Percentiles rank a stretch among this genome's conserved stretches.
These are phyloP conservation scores for Rhytidhysteron rufulum DNA, from an alignment of 2,329 filamentous ascomycete genomes.

Conservation along the genomic window DNA sequence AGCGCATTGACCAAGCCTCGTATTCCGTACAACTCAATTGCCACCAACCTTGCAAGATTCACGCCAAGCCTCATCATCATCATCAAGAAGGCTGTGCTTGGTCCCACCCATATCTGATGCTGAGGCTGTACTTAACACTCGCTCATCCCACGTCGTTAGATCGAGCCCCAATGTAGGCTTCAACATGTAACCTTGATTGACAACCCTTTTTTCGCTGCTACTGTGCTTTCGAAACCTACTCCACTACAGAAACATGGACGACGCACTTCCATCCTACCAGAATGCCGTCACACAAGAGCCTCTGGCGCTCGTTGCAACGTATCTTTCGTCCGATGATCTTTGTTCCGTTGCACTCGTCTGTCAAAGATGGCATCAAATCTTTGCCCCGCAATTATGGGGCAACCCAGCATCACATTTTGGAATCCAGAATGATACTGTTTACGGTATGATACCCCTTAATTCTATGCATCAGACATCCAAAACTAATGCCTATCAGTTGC, in stretches of 20 bases:
- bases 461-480: background rate
- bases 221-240: too few relatives aligned
- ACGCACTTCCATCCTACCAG: conserved; percentile 58
- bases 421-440: conserved; percentile 57
- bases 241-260: conserved; percentile 56
- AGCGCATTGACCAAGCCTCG: too few relatives aligned
- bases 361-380: conserved; percentile 55
- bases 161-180: too few relatives aligned
- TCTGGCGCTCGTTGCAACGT: conserved; percentile 54
- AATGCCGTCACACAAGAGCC: conserved; percentile 52
- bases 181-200: too few relatives aligned
- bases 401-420: conserved; percentile 61
- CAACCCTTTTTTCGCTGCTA: too few relatives aligned
- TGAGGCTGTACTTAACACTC: too few relatives aligned
- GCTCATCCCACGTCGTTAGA: too few relatives aligned
- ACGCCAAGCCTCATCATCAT: too few relatives aligned
- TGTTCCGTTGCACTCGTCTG: conserved; percentile 55
- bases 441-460: conserved; percentile 34
- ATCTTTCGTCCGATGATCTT: conserved; percentile 54
- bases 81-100: too few relatives aligned
- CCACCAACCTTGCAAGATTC: too few relatives aligned
- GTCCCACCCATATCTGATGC: too few relatives aligned
- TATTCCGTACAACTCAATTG: too few relatives aligned
- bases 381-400: conserved; percentile 59
- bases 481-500: conserved; percentile 42